Percentiles rank a stretch among this genome's conserved stretches.
phyloP scores from a whole-genome alignment of 805 yeast species.

The Komagataella pseudopastoris region DNA sequence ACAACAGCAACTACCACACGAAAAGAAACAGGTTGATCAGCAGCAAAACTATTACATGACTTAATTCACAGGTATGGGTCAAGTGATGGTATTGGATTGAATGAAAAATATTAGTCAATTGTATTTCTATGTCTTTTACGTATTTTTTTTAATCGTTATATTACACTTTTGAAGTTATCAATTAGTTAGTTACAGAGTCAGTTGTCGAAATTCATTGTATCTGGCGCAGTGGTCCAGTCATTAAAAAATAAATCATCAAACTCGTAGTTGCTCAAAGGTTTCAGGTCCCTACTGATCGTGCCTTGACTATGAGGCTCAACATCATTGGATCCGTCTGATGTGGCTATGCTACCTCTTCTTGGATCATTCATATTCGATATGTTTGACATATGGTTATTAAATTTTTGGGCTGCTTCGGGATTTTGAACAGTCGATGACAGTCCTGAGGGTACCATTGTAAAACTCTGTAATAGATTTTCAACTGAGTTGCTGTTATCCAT shows the following conservation, averaged over 20 bases:
- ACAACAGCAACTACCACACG: slow-evolving; percentile 1
- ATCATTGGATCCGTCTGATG: not conserved
- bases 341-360: not conserved
- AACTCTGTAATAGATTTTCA: not conserved
- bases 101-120: not conserved
- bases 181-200: not conserved
- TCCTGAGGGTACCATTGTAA: slow-evolving; percentile 3
- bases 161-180: not conserved
- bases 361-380: slow-evolving; percentile 1
- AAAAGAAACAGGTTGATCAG: slow-evolving; percentile 1
- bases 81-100: not conserved
- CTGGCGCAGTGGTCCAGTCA: slow-evolving; percentile 12
- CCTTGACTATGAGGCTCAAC: not conserved
- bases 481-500: not conserved
- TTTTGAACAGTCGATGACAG: slow-evolving; percentile 2
- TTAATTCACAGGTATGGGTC: not conserved
- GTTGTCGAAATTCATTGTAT: not conserved
- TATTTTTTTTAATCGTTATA: not conserved
- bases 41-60: slow-evolving; percentile 1
- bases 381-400: slow-evolving; percentile 1
- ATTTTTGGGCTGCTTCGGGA: slow-evolving; percentile 1
- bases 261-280: slow-evolving; percentile 5
- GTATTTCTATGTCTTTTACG: not conserved
- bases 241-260: slow-evolving; percentile 15
- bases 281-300: not conserved